Evolutionary conservation across 352 stramenopile genomes (phyloP).

Genomic region (Stramenopiles sp.): DNA sequence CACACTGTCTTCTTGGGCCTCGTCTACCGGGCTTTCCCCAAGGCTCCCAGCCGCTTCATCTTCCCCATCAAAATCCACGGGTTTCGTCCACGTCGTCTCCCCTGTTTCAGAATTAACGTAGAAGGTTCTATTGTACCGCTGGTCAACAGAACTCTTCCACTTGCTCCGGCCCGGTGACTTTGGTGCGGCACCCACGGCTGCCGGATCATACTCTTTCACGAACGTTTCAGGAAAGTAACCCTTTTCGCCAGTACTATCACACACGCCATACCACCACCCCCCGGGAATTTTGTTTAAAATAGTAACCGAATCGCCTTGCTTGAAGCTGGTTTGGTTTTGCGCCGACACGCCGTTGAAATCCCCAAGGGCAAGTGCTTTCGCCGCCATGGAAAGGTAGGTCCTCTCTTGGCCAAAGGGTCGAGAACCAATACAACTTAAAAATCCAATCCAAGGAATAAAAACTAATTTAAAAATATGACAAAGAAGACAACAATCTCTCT

Average conservation of each 20-base stretch:
- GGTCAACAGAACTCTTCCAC: neutral
- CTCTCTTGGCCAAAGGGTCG: no score
- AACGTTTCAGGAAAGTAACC: neutral
- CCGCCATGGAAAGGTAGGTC: no score
- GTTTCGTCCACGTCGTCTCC: neutral
- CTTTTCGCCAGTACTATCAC: neutral
- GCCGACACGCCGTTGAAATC: neutral
- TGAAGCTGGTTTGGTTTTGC: neutral
- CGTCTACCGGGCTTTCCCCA: neutral
- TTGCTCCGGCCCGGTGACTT: no score
- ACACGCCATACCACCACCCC: neutral
- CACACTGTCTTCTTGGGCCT: neutral
- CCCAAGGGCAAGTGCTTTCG: neutral
- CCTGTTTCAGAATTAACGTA: neutral
- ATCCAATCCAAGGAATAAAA: no score
- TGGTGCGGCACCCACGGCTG: neutral
- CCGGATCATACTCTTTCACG: neutral
- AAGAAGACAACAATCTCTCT: no score
- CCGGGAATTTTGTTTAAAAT: constrained; percentile 3
- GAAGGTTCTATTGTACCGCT: neutral
- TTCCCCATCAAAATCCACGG: neutral
- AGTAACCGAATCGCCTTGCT: neutral
- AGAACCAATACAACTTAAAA: no score
- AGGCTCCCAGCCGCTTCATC: neutral
- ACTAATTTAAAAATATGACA: no score